Evolutionary conservation across 2,329 filamentous ascomycete species (phyloP), one percentile per base, ranked within the genome.

Genomic region (Coniochaeta hoffmannii): DNA sequence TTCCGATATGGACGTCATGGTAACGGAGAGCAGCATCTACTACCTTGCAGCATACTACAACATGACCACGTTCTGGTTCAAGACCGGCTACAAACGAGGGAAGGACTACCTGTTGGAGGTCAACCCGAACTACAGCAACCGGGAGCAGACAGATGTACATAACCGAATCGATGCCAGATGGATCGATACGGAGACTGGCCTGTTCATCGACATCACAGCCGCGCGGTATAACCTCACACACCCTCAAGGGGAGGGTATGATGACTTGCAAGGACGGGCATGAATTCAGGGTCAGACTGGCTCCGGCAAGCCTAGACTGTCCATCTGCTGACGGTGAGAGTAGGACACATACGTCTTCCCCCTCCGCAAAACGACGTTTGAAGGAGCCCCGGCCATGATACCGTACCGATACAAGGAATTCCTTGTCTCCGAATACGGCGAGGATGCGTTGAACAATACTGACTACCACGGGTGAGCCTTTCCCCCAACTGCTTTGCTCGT

Each of bases 1-100:
- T 66, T 83, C 83, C 69, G 87, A 91, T 66, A 76, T 90, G 49
- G 87, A 92, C 67, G 87, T 88, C 2, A 88, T 91, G 68, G 81
- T 92, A 26, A 82, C 82, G 7, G 81, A 81, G 57, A 71, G 79
- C 24, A 89, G 86, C 46, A 78, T 93, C 55, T 73, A 76, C 54
- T 83, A 81, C 62, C 76, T 93, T 10, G 87, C 81, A 12, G 75
- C 83, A 51, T 79, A 85, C 56, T 79, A 85, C 71, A 93, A 93
- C 71, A 77, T 76, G 74, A 73, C 73, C 26, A 68, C 72, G 26
- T 75, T 74, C 63, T 73, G 73, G 60, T 75, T 71, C 61, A 66
- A 73, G 58, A 66, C 66, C 7, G 56, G 70, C 8, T 28, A 46
- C 15, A 46, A 46, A 28, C 41, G 26, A 28, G 72, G 74, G 4